Conservation (phyloP, 768 basidiomycete species). For the Collybia sordida region DNA sequence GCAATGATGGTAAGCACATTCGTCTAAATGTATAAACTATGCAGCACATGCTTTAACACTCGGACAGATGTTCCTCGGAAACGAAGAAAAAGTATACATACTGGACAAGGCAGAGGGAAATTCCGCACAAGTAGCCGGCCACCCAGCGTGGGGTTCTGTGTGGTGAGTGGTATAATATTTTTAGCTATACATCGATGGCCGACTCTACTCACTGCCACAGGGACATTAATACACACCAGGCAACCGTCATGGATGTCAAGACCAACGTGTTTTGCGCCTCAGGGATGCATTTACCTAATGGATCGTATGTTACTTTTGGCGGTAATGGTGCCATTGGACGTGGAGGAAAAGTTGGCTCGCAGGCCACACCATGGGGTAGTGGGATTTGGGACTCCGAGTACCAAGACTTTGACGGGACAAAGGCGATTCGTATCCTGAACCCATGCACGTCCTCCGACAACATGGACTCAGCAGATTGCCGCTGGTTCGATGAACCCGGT, state of each 20-base stretch:
- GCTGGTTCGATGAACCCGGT: conserved; percentile 71
- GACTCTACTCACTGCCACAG: conserved; percentile 22
- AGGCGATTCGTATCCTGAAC: conserved; percentile 78
- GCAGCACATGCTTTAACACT: neutral
- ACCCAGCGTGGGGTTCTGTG: conserved; percentile 70
- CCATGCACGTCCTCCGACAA: conserved; percentile 60
- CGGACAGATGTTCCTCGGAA: conserved; percentile 65
- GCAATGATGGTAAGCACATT: conserved; percentile 36
- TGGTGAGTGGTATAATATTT: conserved; percentile 39
- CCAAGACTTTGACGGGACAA: conserved; percentile 81
- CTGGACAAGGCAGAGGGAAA: conserved; percentile 82
- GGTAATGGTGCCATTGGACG: conserved; percentile 75
- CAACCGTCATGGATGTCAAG: conserved; percentile 65
- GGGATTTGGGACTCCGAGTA: conserved; percentile 66
- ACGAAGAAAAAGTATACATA: conserved; percentile 69
- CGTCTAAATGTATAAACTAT: neutral
- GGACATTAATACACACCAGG: conserved; percentile 61
- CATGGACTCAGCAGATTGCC: conserved; percentile 50
- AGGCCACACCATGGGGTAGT: conserved; percentile 41
- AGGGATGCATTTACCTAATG: conserved; percentile 80
- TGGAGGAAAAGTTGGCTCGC: conserved; percentile 58
- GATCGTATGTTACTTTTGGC: conserved; percentile 72
- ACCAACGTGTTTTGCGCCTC: conserved; percentile 84
- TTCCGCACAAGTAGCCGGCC: conserved; percentile 49
- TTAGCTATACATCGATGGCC: neutral